Evolutionary conservation across 1,284 basidiomycete species (phyloP).

Genomic region (Cutaneotrichosporon daszewskae): DNA sequence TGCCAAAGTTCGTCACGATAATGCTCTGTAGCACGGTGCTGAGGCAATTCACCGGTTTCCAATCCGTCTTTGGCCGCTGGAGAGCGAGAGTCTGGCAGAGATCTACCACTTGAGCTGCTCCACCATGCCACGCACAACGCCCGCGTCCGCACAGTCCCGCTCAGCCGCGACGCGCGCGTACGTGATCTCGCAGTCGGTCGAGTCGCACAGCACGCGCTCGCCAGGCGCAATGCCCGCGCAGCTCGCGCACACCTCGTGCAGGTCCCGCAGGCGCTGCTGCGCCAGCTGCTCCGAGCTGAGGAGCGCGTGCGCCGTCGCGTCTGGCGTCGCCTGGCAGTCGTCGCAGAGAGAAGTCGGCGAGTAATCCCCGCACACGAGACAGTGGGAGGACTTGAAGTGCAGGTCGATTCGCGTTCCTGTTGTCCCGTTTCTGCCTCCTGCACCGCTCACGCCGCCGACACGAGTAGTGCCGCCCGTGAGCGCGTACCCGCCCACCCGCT

Average conservation of each 20-base stretch:
- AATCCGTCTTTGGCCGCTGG: no score
- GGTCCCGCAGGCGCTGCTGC: slow-evolving; percentile 56
- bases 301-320: slow-evolving; percentile 59
- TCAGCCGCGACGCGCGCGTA: slow-evolving; percentile 66
- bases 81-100: no score
- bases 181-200: slow-evolving; percentile 75
- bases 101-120: slow-evolving; percentile 18
- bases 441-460: no score
- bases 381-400: slow-evolving; percentile 7
- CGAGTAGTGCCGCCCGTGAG: background rate
- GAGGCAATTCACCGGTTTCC: no score
- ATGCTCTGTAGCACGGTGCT: no score
- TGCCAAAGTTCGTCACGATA: no score
- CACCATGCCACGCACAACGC: slow-evolving; percentile 23
- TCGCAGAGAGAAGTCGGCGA: slow-evolving; percentile 59
- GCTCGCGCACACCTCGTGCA: slow-evolving; percentile 63
- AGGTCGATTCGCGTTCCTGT: slow-evolving; percentile 21
- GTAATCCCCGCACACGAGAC: slow-evolving; percentile 6
- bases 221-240: slow-evolving; percentile 58
- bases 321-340: slow-evolving; percentile 55
- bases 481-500: slow-evolving; percentile 48
- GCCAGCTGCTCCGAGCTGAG: slow-evolving; percentile 56
- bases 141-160: slow-evolving; percentile 52
- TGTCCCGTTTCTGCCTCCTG: no score
- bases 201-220: slow-evolving; percentile 68